These are phyloP conservation scores for Arthrinium puccinioides DNA, from an alignment of 2,329 filamentous ascomycete genomes.

Conservation along the genomic window DNA sequence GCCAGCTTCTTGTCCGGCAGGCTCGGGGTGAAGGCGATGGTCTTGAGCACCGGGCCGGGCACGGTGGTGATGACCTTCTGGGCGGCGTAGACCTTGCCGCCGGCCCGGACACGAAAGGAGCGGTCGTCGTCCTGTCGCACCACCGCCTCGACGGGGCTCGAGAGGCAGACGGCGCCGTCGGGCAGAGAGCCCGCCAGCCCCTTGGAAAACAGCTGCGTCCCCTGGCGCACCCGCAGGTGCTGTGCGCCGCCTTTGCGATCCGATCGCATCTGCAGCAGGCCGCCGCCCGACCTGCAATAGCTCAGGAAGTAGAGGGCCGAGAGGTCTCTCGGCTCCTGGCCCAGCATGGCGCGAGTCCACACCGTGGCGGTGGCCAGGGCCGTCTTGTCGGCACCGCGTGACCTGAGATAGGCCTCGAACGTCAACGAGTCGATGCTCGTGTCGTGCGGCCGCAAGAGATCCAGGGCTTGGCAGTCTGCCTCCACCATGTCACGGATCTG, in stretches of 20 bases:
- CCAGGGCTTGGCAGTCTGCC: conserved; percentile 19
- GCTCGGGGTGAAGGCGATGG: conserved; percentile 38
- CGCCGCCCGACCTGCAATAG: conserved; percentile 45
- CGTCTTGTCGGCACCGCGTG: conserved; percentile 11
- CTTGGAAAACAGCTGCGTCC: conserved; percentile 33
- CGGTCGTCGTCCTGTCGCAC: conserved; percentile 12
- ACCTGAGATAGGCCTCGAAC: conserved; percentile 20
- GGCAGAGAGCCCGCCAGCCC: conserved; percentile 28
- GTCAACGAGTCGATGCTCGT: conserved; percentile 16
- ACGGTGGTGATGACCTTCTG: conserved; percentile 41
- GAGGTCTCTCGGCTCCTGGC: conserved; percentile 34
- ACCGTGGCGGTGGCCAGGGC: conserved; percentile 7
- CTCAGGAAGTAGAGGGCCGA: conserved; percentile 47
- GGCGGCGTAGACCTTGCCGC: conserved; percentile 22
- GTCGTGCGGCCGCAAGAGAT: conserved; percentile 12
- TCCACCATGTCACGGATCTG: conserved; percentile 18
- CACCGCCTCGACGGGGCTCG: conserved; percentile 22
- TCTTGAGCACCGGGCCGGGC: conserved; percentile 35
- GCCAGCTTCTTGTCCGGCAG: conserved; percentile 33
- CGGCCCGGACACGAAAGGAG: conserved; percentile 17
- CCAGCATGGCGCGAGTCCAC: conserved; percentile 19
- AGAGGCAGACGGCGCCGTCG: conserved; percentile 17
- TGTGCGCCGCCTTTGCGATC: conserved; percentile 46
- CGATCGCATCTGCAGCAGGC: conserved; percentile 43
- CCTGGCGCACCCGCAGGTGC: conserved; percentile 39